Percentiles rank a stretch among this genome's conserved stretches.
Evolutionary conservation across 2,329 filamentous ascomycete species (phyloP).

Genomic region (Talaromyces marneffei): DNA sequence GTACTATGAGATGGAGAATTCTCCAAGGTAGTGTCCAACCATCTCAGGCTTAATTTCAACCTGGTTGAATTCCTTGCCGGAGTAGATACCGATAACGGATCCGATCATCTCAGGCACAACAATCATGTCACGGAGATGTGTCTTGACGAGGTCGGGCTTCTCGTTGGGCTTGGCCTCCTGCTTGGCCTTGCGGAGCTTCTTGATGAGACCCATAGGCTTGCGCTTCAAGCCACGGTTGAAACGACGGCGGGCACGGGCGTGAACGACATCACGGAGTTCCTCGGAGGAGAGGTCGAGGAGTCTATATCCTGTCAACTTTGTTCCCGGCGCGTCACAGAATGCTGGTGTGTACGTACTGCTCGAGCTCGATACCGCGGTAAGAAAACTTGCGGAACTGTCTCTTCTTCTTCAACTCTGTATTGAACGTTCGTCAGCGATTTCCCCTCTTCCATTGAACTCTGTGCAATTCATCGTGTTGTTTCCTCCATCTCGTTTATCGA

Average conservation of each 20-base stretch:
- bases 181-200: slow-evolving; percentile 99
- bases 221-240: slow-evolving; percentile 99
- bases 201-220: slow-evolving; percentile 99
- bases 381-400: slow-evolving; percentile 99
- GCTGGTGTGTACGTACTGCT: slow-evolving; percentile 70
- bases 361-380: slow-evolving; percentile 98
- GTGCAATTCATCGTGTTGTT: neutral
- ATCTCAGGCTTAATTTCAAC: slow-evolving; percentile 99
- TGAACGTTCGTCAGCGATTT: slow-evolving; percentile 27
- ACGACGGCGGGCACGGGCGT: slow-evolving; percentile 94
- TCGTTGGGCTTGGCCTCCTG: slow-evolving; percentile 98
- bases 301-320: slow-evolving; percentile 46
- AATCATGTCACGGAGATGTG: slow-evolving; percentile 99
- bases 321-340: neutral
- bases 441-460: slow-evolving; percentile 11
- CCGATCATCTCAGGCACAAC: slow-evolving; percentile 99
- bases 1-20: slow-evolving; percentile 99
- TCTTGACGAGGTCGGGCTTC: slow-evolving; percentile 99
- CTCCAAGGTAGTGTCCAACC: slow-evolving; percentile 98
- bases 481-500: slow-evolving; percentile 5
- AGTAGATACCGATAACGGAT: slow-evolving; percentile 98
- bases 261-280: slow-evolving; percentile 98
- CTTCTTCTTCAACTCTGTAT: slow-evolving; percentile 92
- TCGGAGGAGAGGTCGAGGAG: slow-evolving; percentile 98
- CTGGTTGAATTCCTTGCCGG: slow-evolving; percentile 99